Conservation (phyloP, 208 protist species). For the Trypanosoma cruzi region DNA sequence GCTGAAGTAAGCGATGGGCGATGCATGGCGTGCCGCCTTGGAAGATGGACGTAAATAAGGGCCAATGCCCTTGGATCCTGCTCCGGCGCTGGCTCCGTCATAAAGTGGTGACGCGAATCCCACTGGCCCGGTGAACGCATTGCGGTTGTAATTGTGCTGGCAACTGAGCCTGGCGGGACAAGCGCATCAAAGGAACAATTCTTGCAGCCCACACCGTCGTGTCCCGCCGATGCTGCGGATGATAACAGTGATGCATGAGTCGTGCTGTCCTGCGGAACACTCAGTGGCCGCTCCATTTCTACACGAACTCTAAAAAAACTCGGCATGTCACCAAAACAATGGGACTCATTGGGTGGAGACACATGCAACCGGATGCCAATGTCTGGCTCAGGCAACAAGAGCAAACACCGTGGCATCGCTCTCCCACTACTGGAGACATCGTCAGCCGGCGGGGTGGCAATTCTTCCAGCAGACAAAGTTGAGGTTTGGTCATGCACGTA, state of each 20-base stretch:
- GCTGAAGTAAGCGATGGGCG: too few relatives aligned
- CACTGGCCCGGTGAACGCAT: neutral
- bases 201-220: neutral
- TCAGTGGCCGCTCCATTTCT: conserved; percentile 46
- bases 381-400: conserved; percentile 56
- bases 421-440: neutral
- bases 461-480: neutral
- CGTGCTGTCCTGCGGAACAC: neutral
- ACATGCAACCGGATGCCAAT: conserved; percentile 54
- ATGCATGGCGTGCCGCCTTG: neutral
- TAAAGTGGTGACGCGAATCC: neutral
- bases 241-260: neutral
- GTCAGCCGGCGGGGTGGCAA: neutral
- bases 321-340: conserved; percentile 71
- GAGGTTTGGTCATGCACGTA: neutral
- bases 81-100: neutral
- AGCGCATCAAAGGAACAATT: conserved; percentile 3
- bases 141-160: neutral
- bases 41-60: conserved; percentile 8
- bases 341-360: conserved; percentile 38
- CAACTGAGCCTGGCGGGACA: neutral
- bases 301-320: conserved; percentile 58
- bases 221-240: neutral
- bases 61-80: conserved; percentile 5
- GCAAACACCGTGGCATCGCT: conserved; percentile 19